Conservation (phyloP, 2,329 filamentous ascomycete species). For the Xylaria sp. region DNA sequence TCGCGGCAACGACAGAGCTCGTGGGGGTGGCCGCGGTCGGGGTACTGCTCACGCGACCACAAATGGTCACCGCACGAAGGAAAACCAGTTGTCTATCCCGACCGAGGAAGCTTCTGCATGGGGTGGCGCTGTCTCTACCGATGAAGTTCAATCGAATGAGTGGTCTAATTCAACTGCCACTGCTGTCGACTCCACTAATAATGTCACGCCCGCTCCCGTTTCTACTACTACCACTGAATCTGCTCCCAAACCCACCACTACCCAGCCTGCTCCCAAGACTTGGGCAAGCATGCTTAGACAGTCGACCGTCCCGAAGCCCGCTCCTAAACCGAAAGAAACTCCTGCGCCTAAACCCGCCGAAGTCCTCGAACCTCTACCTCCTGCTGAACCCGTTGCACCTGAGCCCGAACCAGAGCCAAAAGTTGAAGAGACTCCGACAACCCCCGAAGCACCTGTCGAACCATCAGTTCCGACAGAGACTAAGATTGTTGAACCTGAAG, state of each 20-base stretch:
- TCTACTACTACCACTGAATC: conserved; percentile 49
- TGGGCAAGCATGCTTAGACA: conserved; percentile 81
- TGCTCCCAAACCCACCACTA: conserved; percentile 47
- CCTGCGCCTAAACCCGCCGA: conserved; percentile 57
- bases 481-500: conserved; percentile 59
- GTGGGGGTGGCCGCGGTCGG: conserved; percentile 71
- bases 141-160: conserved; percentile 51
- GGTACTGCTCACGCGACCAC: conserved; percentile 68
- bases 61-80: conserved; percentile 70
- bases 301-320: conserved; percentile 66
- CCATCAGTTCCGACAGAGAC: conserved; percentile 47
- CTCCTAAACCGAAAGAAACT: conserved; percentile 64
- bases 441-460: conserved; percentile 43
- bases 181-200: conserved; percentile 45
- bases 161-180: conserved; percentile 50
- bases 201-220: conserved; percentile 52
- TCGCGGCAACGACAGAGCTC: conserved; percentile 66
- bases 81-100: conserved; percentile 69
- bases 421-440: conserved; percentile 50
- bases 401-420: conserved; percentile 55
- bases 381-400: conserved; percentile 53
- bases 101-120: conserved; percentile 75
- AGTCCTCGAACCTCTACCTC: conserved; percentile 57
- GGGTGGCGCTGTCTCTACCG: conserved; percentile 58
- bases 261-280: conserved; percentile 62